Evolutionary conservation across 1,284 basidiomycete genomes (phyloP).

Genomic region (Malassezia globosa): DNA sequence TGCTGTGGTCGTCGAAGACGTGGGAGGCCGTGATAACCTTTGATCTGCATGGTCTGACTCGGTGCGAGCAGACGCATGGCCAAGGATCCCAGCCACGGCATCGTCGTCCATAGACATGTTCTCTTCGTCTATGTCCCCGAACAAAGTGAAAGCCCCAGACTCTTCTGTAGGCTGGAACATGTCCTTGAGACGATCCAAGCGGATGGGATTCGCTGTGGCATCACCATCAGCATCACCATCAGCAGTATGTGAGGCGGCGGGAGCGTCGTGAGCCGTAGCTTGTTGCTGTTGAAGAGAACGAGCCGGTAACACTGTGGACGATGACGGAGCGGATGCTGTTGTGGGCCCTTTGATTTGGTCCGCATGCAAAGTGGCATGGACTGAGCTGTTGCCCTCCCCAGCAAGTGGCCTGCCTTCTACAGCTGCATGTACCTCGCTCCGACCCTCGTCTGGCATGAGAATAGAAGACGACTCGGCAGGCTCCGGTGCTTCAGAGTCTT

Average conservation of each 20-base stretch:
- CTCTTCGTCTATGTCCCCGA: conserved; percentile 27
- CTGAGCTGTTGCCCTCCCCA: neutral
- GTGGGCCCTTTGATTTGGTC: neutral
- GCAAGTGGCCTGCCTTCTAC: neutral
- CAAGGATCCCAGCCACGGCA: neutral
- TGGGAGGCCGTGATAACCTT: too few species aligned
- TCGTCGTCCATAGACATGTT: conserved; percentile 27
- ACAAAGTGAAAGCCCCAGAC: conserved; percentile 26
- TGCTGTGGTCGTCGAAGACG: neutral
- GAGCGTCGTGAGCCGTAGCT: neutral
- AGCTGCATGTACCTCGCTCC: neutral
- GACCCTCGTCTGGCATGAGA: conserved; percentile 50
- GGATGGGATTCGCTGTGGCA: conserved; percentile 5
- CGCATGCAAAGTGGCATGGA: neutral
- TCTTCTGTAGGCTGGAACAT: conserved; percentile 40
- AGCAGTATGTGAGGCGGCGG: neutral
- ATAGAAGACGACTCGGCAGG: neutral
- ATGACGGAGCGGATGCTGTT: neutral
- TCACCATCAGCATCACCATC: too few species aligned
- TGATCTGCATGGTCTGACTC: neutral
- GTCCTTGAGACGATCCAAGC: conserved; percentile 29
- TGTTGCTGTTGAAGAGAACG: too few species aligned
- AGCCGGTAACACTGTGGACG: too few species aligned
- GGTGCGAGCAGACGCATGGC: neutral
- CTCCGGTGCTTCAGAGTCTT: neutral